A percentile compares a stretch with the other conserved stretches of the same genome.
Conservation (phyloP, 192 early-diverging fungal species). For the Linderina pennispora region DNA sequence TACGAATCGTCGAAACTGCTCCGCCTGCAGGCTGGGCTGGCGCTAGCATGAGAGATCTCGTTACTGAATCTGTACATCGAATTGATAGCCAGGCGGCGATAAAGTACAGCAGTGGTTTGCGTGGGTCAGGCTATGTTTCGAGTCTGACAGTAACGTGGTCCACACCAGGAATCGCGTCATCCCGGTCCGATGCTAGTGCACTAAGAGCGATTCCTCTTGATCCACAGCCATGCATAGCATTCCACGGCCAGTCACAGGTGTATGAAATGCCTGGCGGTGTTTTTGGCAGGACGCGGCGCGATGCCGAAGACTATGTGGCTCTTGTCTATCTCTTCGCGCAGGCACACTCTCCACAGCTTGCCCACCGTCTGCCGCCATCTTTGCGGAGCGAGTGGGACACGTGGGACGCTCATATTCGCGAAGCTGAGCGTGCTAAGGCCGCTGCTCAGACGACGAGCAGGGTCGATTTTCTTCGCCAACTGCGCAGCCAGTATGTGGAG, state of each 20-base stretch:
- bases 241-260: no score
- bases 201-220: no score
- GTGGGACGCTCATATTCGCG: constrained; percentile 2
- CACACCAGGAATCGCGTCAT: neutral
- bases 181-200: no score
- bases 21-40: constrained; percentile 12
- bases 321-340: constrained; percentile 19
- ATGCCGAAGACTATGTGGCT: constrained; percentile 6
- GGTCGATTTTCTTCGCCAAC: constrained; percentile 4
- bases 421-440: neutral
- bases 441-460: neutral
- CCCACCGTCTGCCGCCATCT: constrained; percentile 6
- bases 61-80: neutral
- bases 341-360: neutral
- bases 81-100: constrained; percentile 8
- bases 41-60: constrained; percentile 1
- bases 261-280: constrained; percentile 2
- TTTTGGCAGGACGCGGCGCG: constrained; percentile 3
- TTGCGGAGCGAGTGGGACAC: constrained; percentile 11
- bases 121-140: neutral
- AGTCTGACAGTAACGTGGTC: constrained; percentile 7
- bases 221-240: no score
- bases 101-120: neutral
- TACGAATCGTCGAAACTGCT: neutral
- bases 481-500: no score